Base-by-base conservation (phyloP, 352 stramenopile genomes). In the Stramenopiles sp. region DNA sequence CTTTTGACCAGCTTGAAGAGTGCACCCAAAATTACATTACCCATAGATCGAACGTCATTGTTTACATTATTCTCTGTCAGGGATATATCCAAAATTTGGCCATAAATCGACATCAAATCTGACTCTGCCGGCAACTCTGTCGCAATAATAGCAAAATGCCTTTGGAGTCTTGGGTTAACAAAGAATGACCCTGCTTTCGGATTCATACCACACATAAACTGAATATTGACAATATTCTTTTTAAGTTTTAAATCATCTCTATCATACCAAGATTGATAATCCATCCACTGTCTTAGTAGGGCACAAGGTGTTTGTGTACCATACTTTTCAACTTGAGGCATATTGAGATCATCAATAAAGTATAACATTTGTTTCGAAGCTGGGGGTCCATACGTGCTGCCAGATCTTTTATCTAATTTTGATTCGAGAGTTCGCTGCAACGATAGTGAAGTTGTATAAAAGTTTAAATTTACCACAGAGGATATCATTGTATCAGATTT, bases 311-410 rank as follows among this genome's bases (percentile, higher is more conserved):
- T 80, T 52, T 93, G 78, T 0, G 75, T 91, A 53, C 85, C 85
- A 51, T 91, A 93, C 23, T 62, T 56, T 50, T 92, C 76, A 4
- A 88, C 67, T 45, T 90, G 71, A 0, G 78, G 77, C 19, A 93
- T 53, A 47, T 93, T 91, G 20, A 93, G 29, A 52, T 93, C 78
- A 48, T 93, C 78, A 53, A 93, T 69, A 44, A 92, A 92, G 47
- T 88, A 92, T 24, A 91, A 72, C 3, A 93, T 58, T 42, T 66
- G 61, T 12, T 61, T 62, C 23, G 85, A 77, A 21, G 76, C 76
- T 3, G 78, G 72, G 0, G 78, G 78, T 0, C 76, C 78, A 35
- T 81, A 68, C 74, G 70, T 4, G 71, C 61, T 77, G 7, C 72
- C 75, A 0, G 72, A 79, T 6, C 75, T 59, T 56, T 91, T 91